Base-by-base conservation (phyloP, 2,329 filamentous ascomycete species). In the Cordyceps farinosa region DNA sequence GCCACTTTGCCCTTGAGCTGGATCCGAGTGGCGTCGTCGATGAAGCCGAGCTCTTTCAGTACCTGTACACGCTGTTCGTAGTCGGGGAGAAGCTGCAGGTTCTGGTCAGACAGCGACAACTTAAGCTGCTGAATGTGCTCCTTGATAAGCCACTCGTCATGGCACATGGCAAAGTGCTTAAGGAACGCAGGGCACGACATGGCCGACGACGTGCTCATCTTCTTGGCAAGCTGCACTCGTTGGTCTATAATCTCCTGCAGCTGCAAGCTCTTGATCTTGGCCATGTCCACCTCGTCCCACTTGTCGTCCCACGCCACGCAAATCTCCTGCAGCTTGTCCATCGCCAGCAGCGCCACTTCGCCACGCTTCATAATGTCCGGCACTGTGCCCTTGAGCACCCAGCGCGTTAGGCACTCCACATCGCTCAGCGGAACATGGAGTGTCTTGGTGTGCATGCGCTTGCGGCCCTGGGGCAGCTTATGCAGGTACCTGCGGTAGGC, bases 1-100 rank as follows among this genome's bases (percentile, higher is more conserved):
- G 95, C 95, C 29, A 99, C 95, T 76, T 98, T 98, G 76, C 95
- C 95, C 78, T 99, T 99, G 66, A 99, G 85, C 77, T 96, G 91
- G 45, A 99, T 96, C 29, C 94, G 88, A 5, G 88, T 89, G 51
- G 89, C 87, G 4, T 90, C 87, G 70, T 99, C 95, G 68, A 99
- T 90, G 74, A 99, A 99, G 5, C 87, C 89, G 8, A 99, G 85
- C 68, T 98, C 93, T 73, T 91, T 93, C 52, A 99, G 83, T 0
- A 99, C 95, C 66, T 90, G 87, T 44, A 98, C 91, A 56, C 95
- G 89, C 77, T 98, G 95, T 72, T 98, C 91, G 73, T 99, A 99
- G 76, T 99, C 95, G 0, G 95, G 95, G 10, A 99, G 84, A 5
- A 99, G 84, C 72, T 97, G 93, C 2, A 99, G 85, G 72, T 98